phyloP scores from a whole-genome alignment of 371 early-diverging fungal species.

The Mortierella sp. region DNA sequence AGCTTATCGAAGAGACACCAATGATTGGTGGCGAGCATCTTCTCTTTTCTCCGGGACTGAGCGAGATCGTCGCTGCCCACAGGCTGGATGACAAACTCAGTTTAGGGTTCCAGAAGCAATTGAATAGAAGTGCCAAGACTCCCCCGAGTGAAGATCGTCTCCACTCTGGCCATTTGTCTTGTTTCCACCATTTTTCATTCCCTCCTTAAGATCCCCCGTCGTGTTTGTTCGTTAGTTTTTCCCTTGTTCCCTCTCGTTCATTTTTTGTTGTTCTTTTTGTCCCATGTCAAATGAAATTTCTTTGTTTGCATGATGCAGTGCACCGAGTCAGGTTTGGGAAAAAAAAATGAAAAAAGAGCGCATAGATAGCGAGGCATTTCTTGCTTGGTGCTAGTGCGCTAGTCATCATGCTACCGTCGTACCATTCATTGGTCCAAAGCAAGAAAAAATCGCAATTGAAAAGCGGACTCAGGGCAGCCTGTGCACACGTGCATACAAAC shows the following conservation, averaged over 20 bases:
- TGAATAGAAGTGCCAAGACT: slow-evolving; percentile 1
- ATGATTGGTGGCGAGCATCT: too few relatives aligned
- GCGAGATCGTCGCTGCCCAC: too few relatives aligned
- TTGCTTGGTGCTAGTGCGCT: neutral
- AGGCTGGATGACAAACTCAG: neutral
- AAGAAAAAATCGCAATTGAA: neutral
- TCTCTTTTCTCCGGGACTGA: too few relatives aligned
- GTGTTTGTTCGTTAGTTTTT: neutral
- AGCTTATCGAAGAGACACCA: neutral
- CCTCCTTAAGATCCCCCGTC: too few relatives aligned
- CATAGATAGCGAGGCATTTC: neutral
- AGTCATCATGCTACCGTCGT: neutral
- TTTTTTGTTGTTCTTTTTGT: neutral
- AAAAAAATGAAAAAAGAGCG: neutral
- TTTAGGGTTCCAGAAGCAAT: neutral
- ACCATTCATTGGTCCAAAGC: neutral
- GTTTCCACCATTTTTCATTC: neutral
- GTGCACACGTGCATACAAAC: neutral
- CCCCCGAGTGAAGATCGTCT: neutral
- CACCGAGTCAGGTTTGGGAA: neutral
- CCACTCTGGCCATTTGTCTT: neutral
- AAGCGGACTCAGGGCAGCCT: slow-evolving; percentile 6
- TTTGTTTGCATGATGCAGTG: too few relatives aligned
- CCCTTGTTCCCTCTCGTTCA: neutral
- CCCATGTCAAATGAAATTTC: too few relatives aligned